Evolutionary conservation across 1,284 basidiomycete genomes (phyloP).

Genomic region (Sporisorium graminicola): DNA sequence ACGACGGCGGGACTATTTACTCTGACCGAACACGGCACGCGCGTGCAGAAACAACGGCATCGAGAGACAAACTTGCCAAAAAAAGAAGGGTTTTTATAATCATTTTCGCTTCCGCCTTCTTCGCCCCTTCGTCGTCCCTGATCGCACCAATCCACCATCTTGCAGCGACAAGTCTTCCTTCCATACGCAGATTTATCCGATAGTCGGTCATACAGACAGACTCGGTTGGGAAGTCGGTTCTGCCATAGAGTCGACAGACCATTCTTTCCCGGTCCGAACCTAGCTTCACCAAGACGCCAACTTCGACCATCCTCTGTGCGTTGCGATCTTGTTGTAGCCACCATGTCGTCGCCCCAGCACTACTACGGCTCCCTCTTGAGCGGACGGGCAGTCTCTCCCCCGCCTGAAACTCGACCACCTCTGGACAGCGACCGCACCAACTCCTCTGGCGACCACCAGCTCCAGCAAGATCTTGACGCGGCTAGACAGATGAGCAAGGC

Average conservation of each 20-base stretch:
- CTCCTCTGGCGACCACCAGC: conserved; percentile 51
- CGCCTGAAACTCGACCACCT: conserved; percentile 13
- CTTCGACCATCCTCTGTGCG: neutral
- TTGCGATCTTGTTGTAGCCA: neutral
- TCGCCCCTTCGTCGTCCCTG: neutral
- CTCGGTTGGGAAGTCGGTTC: neutral
- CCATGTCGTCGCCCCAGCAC: conserved; percentile 49
- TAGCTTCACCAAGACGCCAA: neutral
- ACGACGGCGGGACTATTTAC: too few species aligned
- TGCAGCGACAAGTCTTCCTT: neutral
- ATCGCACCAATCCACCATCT: neutral
- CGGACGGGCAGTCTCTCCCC: conserved; percentile 43
- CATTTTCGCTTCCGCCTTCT: neutral
- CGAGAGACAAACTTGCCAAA: neutral
- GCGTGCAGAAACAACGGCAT: neutral
- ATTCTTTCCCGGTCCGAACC: too few species aligned
- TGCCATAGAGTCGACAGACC: neutral
- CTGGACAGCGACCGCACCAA: conserved; percentile 17
- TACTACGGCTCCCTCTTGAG: conserved; percentile 42
- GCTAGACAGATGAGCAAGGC: conserved; percentile 67
- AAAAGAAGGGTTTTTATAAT: neutral
- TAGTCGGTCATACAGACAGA: neutral
- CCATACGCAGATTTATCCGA: too few species aligned
- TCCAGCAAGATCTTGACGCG: conserved; percentile 66
- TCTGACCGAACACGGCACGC: neutral